Base-by-base conservation (phyloP, 768 basidiomycete species). In the Amanita jacksonii region DNA sequence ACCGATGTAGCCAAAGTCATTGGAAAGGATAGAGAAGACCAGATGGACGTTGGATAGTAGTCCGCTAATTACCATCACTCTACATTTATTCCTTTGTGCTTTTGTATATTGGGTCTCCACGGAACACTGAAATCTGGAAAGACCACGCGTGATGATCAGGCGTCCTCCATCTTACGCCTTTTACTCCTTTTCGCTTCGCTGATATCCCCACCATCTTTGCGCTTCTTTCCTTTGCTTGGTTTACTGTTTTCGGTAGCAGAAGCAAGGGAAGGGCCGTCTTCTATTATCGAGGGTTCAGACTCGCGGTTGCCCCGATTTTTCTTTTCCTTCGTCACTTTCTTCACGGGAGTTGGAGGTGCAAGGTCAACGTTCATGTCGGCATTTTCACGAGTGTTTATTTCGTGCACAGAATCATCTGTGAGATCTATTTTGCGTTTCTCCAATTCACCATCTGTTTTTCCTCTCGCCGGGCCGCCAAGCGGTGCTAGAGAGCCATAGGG, bases 41-140 rank as follows among this genome's bases (percentile, higher is more conserved):
- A 69, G 50, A 85, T 85, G 81, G 81, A 84, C 57, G 66, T 83
- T 47, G 78, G 79, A 54, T 82, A 59, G 71, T 23, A 19, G 28
- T 38, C 40, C 32, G 22, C n/a, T 27, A 19, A 19, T 32, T 45
- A 37, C 41, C 13, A 35, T 13, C 45, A 16, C 19, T 40, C 24
- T 6, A 46, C 25, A 38, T 25, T 16, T 28, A 27, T 38, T 23
- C 24, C 30, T 25, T 34, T 38, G 8, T 25, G 13, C n/a, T n/a
- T n/a, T n/a, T n/a, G n/a, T n/a, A n/a, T n/a, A n/a, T n/a, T n/a
- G n/a, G n/a, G n/a, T n/a, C n/a, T n/a, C n/a, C n/a, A 43, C 9
- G n/a, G 46, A 32, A 32, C 20, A 15, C 13, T 16, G 9, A 10
- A 50, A 44, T 20, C 7, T 40, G 9, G 25, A 22, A 20, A 6